Evolutionary conservation across 208 protist species (phyloP).

Genomic region (Trichomonas vaginalis): DNA sequence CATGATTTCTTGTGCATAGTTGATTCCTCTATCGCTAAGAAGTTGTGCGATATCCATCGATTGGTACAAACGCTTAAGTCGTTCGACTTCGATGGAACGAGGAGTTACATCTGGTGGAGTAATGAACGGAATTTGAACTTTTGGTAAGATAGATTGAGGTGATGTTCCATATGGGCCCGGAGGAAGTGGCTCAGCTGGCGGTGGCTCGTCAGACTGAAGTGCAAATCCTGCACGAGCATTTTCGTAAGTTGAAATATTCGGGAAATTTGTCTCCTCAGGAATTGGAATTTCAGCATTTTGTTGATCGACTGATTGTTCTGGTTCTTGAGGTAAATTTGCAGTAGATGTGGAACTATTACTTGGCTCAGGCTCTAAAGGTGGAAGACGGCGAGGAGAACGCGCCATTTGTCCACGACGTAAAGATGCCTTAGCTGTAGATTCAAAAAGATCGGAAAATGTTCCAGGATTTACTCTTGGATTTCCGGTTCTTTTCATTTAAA

Average conservation of each 20-base stretch:
- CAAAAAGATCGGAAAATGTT: slow-evolving; percentile 13
- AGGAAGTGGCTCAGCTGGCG: neutral
- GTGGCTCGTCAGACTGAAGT: neutral
- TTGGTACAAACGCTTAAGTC: neutral
- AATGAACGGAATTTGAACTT: slow-evolving; percentile 17
- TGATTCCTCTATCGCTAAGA: neutral
- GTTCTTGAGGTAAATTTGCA: neutral
- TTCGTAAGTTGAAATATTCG: slow-evolving; percentile 7
- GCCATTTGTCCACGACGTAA: neutral
- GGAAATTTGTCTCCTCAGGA: neutral
- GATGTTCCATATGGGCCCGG: neutral
- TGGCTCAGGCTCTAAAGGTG: neutral
- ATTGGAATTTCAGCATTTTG: neutral
- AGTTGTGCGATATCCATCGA: neutral
- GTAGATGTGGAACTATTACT: neutral
- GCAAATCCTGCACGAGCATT: neutral
- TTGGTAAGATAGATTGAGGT: neutral
- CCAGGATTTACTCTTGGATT: neutral
- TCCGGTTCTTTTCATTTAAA: neutral
- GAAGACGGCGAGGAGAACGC: neutral
- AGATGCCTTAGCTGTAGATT: neutral
- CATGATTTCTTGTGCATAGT: neutral
- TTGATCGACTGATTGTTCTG: neutral
- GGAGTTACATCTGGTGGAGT: neutral
- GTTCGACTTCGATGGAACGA: neutral